Evolutionary conservation across 331 rosid species (phyloP).

Genomic region (Quercus phellos): DNA sequence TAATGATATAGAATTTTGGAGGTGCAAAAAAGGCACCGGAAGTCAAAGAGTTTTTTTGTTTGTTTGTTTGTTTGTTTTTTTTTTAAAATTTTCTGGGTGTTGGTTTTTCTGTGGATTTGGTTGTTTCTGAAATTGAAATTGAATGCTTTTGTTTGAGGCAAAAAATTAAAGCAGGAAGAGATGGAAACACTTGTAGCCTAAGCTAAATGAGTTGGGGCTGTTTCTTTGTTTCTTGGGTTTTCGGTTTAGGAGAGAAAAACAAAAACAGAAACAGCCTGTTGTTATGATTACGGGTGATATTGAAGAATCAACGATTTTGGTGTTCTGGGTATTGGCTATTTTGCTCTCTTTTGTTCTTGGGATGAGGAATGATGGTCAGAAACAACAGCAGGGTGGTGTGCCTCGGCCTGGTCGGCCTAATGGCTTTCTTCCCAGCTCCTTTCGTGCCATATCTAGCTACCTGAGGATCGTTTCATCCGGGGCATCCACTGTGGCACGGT

Average conservation of each 20-base stretch:
- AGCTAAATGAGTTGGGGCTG: constrained; percentile 38
- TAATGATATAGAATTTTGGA: constrained; percentile 8
- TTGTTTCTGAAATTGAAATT: constrained; percentile 28
- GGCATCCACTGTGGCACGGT: constrained; percentile 90
- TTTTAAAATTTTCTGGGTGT: not conserved
- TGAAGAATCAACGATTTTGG: constrained; percentile 45
- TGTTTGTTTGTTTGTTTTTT: not conserved
- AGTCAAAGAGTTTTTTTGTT: constrained; percentile 17
- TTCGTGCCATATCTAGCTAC: constrained; percentile 84
- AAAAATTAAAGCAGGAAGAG: constrained; percentile 26
- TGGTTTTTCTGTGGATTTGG: constrained; percentile 30
- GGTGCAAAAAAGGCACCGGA: constrained; percentile 16
- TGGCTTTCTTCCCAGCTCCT: constrained; percentile 72
- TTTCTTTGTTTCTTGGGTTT: constrained; percentile 33
- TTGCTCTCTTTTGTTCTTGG: constrained; percentile 56
- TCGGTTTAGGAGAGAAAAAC: constrained; percentile 26
- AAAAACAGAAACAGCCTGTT: constrained; percentile 43
- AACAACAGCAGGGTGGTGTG: constrained; percentile 64
- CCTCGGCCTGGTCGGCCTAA: constrained; percentile 49
- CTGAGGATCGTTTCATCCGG: constrained; percentile 82
- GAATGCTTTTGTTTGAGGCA: constrained; percentile 27
- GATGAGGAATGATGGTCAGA: constrained; percentile 82
- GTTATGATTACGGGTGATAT: constrained; percentile 65
- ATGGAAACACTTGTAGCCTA: constrained; percentile 46
- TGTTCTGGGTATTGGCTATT: constrained; percentile 38